Base-by-base conservation (phyloP, 345 rosid genomes). In the Barbarea vulgaris region DNA sequence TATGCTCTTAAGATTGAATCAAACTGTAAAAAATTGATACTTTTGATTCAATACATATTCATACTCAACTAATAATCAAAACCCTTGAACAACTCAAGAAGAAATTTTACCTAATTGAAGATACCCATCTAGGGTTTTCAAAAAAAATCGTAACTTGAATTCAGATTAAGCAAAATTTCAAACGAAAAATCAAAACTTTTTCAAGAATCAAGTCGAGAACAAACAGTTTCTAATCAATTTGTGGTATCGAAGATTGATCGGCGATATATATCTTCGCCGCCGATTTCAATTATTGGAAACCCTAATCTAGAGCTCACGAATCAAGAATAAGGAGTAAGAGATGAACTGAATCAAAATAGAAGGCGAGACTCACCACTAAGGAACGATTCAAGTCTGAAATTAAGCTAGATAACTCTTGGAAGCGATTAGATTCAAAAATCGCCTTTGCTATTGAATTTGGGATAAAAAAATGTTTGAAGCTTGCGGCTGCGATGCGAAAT, bases 401-500 rank as follows among this genome's bases (percentile, higher is more conserved):
- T 4, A 50, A 72, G 69, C 28, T 50, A 60, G 27, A 65, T 34
- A 73, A 34, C 12, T 5, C 7, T 25, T n/a, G 0, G 15, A 58
- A 10, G 47, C 11, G 63, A 51, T 36, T 19, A 59, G 62, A 51
- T 76, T 68, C 17, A 14, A 9, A 39, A 60, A 36, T 39, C 22
- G 48, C 48, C 8, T 44, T 44, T 42, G 48, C 52, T 46, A 3
- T 56, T 25, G 13, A 55, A 36, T 24, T 58, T 37, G 52, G 60
- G 59, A 66, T 47, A 51, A 66, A 66, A 6, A 30, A 30, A 30
- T 10, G 68, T 67, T 50, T 57, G 4, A 6, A 57, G 79, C 62
- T 61, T 57, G 73, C 79, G 79, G 74, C 79, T 59, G 73, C 74
- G 19, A 60, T 59, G 73, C 74, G 19, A 60, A 66, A 37, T 18